Conservation (phyloP, 257 asterid genomes). For the Verbena officinalis region DNA sequence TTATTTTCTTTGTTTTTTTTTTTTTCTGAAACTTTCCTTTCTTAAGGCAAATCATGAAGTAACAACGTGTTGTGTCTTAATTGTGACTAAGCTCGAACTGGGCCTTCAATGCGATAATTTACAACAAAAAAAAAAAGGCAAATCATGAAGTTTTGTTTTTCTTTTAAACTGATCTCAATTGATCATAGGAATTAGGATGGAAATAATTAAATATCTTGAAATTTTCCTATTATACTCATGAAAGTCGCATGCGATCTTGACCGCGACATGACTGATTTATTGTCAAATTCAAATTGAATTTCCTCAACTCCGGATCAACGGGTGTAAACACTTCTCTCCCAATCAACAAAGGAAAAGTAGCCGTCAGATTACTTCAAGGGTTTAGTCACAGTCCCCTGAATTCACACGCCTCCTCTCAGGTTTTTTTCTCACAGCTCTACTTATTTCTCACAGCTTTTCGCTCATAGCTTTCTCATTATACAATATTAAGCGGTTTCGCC, state of each 20-base stretch:
- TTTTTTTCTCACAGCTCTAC: background rate
- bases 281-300: constrained; percentile 4
- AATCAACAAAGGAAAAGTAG: constrained; percentile 25
- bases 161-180: no score
- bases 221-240: background rate
- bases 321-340: constrained; percentile 1
- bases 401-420: constrained; percentile 47
- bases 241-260: background rate
- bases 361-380: constrained; percentile 59
- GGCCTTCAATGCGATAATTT: no score
- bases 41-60: no score
- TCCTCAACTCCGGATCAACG: constrained; percentile 29
- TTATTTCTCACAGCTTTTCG: background rate
- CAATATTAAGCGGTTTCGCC: constrained; percentile 36
- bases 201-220: no score
- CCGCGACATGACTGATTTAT: background rate
- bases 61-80: no score
- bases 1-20: no score
- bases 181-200: no score
- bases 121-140: no score
- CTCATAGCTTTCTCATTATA: constrained; percentile 30
- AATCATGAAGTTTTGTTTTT: no score
- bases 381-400: constrained; percentile 39
- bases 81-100: no score
- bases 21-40: no score